Evolutionary conservation across 1,139 yeast species (phyloP), one percentile per base, ranked within the genome.

Genomic region (Yamadazyma taylorii): DNA sequence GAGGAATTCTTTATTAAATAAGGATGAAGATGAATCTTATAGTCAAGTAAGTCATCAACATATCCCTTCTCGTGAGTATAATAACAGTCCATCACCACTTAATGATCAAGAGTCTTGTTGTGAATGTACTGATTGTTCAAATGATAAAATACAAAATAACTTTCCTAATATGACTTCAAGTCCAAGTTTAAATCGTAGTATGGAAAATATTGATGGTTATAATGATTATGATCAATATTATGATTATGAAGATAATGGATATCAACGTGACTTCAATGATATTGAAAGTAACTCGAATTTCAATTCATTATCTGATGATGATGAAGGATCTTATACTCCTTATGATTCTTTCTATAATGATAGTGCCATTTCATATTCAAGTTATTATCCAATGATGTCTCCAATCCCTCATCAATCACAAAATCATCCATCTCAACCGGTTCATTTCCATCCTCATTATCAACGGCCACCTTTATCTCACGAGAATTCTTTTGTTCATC

Each of bases 341-440:
- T 27, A 15, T 12, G 13, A 27, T n/a, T 10, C 30, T 9, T 16
- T 16, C 12, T 27, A 27, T 11, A 16, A n/a, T 27, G 30, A 27
- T 6, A 16, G 21, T 16, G 5, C 5, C n/a, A 27, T 8, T 17
- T 12, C 3, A 7, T 19, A n/a, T 13, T 9, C n/a, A 7, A 27
- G 11, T 19, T 12, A 8, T 13, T 29, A n/a, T 13, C 32, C 23
- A 10, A 19, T 29, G 24, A 29, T 29, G 32, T 19, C 32, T 19
- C 32, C 32, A 9, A 19, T 29, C 24, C 24, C 32, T n/a, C 32
- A 24, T 17, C 32, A 29, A 29, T 16, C 30, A 4, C 22, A 28
- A 5, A 10, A 24, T 11, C 26, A 10, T 24, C 26, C n/a, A n/a
- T n/a, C n/a, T n/a, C n/a, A n/a, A 24, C 30, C 30, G 10, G 10